phyloP scores from a whole-genome alignment of 2,329 filamentous ascomycete genomes.

The Colletotrichum brevisporum region DNA sequence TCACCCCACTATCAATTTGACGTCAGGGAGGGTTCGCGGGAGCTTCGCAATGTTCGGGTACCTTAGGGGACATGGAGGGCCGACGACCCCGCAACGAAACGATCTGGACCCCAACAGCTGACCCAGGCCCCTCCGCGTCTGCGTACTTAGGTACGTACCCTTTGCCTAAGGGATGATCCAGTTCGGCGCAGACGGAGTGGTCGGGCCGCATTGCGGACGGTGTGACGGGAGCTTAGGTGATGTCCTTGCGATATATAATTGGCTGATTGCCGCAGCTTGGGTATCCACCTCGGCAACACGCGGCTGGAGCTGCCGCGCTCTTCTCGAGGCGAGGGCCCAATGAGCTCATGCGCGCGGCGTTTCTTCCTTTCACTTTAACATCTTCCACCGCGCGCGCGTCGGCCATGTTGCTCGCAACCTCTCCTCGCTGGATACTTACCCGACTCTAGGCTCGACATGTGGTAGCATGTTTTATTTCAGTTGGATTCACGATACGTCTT shows the following conservation, averaged over 20 bases:
- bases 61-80: slow-evolving; percentile 17
- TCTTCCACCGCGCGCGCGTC: slow-evolving; percentile 9
- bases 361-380: slow-evolving; percentile 23
- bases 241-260: not conserved
- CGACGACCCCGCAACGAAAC: slow-evolving; percentile 34
- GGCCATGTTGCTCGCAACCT: slow-evolving; percentile 9
- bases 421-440: not conserved
- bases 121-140: slow-evolving; percentile 6
- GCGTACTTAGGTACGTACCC: not conserved
- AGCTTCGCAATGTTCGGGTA: slow-evolving; percentile 6
- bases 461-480: not conserved
- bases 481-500: not conserved
- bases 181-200: slow-evolving; percentile 11
- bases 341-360: slow-evolving; percentile 7
- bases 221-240: not conserved
- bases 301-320: slow-evolving; percentile 9
- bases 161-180: slow-evolving; percentile 9
- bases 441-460: slow-evolving; percentile 6
- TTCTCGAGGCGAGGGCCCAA: slow-evolving; percentile 12
- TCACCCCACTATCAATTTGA: slow-evolving; percentile 40
- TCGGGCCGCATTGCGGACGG: slow-evolving; percentile 29
- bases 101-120: slow-evolving; percentile 12
- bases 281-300: slow-evolving; percentile 20
- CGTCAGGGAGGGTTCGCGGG: slow-evolving; percentile 32
- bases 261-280: not conserved